Conservation (phyloP, 257 asterid genomes). For the Plantago major region DNA sequence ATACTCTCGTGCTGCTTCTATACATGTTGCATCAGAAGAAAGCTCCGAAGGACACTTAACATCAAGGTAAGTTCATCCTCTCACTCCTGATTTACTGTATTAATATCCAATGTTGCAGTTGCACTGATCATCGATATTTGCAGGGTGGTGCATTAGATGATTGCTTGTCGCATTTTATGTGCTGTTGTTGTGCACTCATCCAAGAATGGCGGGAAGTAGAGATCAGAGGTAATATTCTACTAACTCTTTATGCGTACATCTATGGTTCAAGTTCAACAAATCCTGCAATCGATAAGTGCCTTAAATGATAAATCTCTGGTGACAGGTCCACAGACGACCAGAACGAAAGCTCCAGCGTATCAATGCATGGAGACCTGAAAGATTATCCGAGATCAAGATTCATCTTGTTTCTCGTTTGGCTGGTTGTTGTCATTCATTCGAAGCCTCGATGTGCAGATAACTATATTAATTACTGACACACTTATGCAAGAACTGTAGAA, state of each 20-base stretch:
- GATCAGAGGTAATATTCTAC: conserved; percentile 36
- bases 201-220: conserved; percentile 74
- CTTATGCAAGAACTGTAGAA: no score
- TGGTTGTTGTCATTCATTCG: no score
- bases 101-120: no score
- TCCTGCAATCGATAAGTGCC: background rate
- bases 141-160: conserved; percentile 72
- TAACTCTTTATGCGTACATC: background rate
- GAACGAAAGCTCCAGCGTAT: conserved; percentile 39
- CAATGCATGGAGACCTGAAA: conserved; percentile 42
- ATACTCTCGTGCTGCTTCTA: conserved; percentile 65
- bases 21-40: conserved; percentile 62
- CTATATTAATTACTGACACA: no score
- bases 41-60: conserved; percentile 48
- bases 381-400: conserved; percentile 5
- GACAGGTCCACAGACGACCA: conserved; percentile 35
- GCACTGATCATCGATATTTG: conserved; percentile 1
- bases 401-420: background rate
- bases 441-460: no score
- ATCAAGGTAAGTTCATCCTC: conserved; percentile 40
- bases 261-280: no score
- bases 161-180: conserved; percentile 69
- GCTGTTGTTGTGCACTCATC: conserved; percentile 71
- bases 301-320: conserved; percentile 1
- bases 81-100: background rate